A percentile compares a stretch with the other conserved stretches of the same genome.
These are phyloP conservation scores for Pleurotus djamor DNA, from an alignment of 768 basidiomycete species.

Conservation along the genomic window DNA sequence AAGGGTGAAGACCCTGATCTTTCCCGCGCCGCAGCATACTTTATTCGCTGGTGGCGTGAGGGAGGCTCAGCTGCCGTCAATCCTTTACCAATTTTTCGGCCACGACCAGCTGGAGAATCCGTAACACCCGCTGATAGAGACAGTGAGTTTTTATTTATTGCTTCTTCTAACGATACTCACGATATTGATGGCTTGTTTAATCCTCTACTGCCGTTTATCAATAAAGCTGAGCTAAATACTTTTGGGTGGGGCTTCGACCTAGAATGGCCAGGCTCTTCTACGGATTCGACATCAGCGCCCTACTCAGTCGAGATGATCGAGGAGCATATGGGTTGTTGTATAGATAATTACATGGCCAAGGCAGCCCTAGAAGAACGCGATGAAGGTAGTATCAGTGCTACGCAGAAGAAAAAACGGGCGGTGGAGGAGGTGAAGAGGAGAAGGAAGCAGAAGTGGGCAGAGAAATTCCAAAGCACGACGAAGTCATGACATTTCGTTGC, in stretches of 20 bases:
- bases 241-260: slow-evolving; percentile 88
- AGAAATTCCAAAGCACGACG: slow-evolving; percentile 1
- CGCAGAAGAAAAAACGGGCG: slow-evolving; percentile 65
- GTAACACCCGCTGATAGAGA: neutral
- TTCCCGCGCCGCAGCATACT: slow-evolving; percentile 72
- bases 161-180: no score
- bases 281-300: slow-evolving; percentile 18
- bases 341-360: slow-evolving; percentile 48
- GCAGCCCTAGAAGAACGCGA: slow-evolving; percentile 47
- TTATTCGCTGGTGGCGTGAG: slow-evolving; percentile 87
- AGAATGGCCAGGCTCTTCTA: slow-evolving; percentile 53
- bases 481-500: neutral
- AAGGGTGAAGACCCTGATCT: slow-evolving; percentile 74
- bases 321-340: slow-evolving; percentile 68
- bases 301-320: slow-evolving; percentile 38
- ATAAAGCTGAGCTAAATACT: slow-evolving; percentile 11
- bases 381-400: slow-evolving; percentile 61
- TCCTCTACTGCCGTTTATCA: neutral
- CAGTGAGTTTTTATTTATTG: no score
- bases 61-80: slow-evolving; percentile 56
- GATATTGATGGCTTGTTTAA: no score
- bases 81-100: slow-evolving; percentile 30
- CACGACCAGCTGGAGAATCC: neutral
- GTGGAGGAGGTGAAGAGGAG: slow-evolving; percentile 37
- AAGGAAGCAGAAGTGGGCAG: slow-evolving; percentile 30